Base-by-base conservation (phyloP, 2,329 filamentous ascomycete species). In the Nemania sp. region DNA sequence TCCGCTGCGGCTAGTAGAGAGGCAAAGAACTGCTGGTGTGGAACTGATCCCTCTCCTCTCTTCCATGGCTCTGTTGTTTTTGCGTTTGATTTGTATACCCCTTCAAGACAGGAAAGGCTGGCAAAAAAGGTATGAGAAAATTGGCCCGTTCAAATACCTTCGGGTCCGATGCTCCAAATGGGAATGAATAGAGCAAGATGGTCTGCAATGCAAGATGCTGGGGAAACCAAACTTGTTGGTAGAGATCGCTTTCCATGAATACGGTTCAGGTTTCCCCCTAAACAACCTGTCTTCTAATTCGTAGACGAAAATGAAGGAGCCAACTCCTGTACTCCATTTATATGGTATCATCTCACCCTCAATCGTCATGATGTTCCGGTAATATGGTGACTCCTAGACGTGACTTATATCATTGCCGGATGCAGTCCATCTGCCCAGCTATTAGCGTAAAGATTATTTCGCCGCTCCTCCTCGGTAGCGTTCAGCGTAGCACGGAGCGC, bases 371-470 rank as follows among this genome's bases (percentile, higher is more conserved):
- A n/a, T n/a, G n/a, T n/a, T n/a, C n/a, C n/a, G n/a, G n/a, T 45
- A 12, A 15, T 26, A 14, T 17, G 9, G 12, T 41, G 37, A 41
- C 19, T 9, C 34, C 22, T n/a, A 11, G 6, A 22, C 6, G 6
- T 41, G 24, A 41, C n/a, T n/a, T n/a, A n/a, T n/a, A n/a, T n/a
- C n/a, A n/a, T n/a, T n/a, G n/a, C n/a, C n/a, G n/a, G n/a, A n/a
- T n/a, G n/a, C 3, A 48, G 55, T 5, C 55, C 55, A 11, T 41
- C 40, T 7, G 64, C 55, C 63, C 65, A 68, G 30, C 65, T 68
- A n/a, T 64, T 66, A 6, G 54, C 63, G 40, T 67, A 67, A 12
- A 50, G 57, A 19, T 61, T 56, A 14, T 64, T 54, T 20, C 52
- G 22, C 9, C 60, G 54, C 47, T 67, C 65, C 6, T 60, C 41